Percentiles rank a stretch among this genome's conserved stretches.
Conservation (phyloP, 2,329 filamentous ascomycete species). For the Colletotrichum liaoningense region DNA sequence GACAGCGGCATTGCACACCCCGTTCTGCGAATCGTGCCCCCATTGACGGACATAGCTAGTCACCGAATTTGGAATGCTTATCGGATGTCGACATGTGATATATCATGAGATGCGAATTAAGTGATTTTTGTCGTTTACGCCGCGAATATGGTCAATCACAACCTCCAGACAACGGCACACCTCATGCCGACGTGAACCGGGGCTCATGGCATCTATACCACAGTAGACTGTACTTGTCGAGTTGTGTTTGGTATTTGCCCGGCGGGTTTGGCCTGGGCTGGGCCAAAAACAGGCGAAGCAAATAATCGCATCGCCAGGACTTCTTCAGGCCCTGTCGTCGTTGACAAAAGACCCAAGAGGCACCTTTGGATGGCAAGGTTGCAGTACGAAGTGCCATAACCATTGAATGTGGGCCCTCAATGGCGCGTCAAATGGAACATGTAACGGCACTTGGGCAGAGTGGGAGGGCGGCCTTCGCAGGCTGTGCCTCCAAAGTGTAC, state of each 20-base stretch:
- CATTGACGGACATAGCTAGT: background rate
- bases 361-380: slow-evolving; percentile 8
- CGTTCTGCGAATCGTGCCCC: slow-evolving; percentile 11
- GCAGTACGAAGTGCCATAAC: slow-evolving; percentile 13
- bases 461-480: background rate
- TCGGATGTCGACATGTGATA: too few species aligned
- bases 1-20: background rate
- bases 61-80: too few species aligned
- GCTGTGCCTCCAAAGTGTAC: background rate
- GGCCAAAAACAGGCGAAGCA: slow-evolving; percentile 10
- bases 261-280: background rate
- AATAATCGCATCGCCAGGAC: slow-evolving; percentile 3
- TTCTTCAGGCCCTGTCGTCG: slow-evolving; percentile 5
- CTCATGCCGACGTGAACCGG: background rate
- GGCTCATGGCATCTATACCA: background rate
- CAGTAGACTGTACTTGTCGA: too few species aligned
- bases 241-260: background rate
- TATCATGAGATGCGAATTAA: too few species aligned
- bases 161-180: background rate
- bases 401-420: slow-evolving; percentile 15
- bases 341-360: background rate
- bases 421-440: slow-evolving; percentile 7
- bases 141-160: too few species aligned
- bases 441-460: background rate
- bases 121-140: too few species aligned